Evolutionary conservation across 2,329 filamentous ascomycete species (phyloP).

Genomic region (Nothophaeocryptopus gaeumannii): DNA sequence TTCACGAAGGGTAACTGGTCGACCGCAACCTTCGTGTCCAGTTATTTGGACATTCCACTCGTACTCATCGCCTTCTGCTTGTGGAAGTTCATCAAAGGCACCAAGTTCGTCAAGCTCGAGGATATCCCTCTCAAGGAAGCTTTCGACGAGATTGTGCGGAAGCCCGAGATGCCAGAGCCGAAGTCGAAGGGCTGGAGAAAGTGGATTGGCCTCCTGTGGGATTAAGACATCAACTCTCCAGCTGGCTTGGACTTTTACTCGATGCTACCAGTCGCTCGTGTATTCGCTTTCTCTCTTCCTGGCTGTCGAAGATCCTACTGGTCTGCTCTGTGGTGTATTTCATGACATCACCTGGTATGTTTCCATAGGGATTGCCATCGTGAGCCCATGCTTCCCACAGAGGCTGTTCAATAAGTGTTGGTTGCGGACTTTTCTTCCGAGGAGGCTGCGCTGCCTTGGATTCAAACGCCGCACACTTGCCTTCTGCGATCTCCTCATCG

Average conservation of each 20-base stretch:
- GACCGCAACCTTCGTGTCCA: conserved; percentile 34
- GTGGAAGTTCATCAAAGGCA: conserved; percentile 28
- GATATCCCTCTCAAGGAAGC: conserved; percentile 26
- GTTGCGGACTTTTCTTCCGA: background rate
- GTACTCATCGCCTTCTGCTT: conserved; percentile 24
- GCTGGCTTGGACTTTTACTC: too few relatives aligned
- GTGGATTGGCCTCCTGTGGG: conserved; percentile 24
- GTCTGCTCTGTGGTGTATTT: conserved; percentile 12
- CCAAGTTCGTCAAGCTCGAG: conserved; percentile 24
- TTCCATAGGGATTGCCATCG: background rate
- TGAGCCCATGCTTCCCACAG: conserved; percentile 5
- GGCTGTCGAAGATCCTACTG: conserved; percentile 1
- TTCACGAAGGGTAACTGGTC: conserved; percentile 31
- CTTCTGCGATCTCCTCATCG: conserved; percentile 1
- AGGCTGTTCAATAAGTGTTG: background rate
- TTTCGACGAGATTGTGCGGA: conserved; percentile 22
- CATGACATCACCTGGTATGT: conserved; percentile 11
- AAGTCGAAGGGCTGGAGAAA: conserved; percentile 21
- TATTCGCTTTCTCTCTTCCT: conserved; percentile 3
- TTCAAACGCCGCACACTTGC: background rate
- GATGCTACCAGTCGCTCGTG: background rate
- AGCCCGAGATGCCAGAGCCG: conserved; percentile 22
- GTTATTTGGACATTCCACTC: conserved; percentile 33
- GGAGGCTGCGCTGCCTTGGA: background rate
- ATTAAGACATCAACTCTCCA: conserved; percentile 11